Percentiles rank a stretch among this genome's conserved stretches.
These are phyloP conservation scores for Bryum argenteum DNA, from an alignment of 225 moss, liverwort and hornwort genomes.

Conservation along the genomic window DNA sequence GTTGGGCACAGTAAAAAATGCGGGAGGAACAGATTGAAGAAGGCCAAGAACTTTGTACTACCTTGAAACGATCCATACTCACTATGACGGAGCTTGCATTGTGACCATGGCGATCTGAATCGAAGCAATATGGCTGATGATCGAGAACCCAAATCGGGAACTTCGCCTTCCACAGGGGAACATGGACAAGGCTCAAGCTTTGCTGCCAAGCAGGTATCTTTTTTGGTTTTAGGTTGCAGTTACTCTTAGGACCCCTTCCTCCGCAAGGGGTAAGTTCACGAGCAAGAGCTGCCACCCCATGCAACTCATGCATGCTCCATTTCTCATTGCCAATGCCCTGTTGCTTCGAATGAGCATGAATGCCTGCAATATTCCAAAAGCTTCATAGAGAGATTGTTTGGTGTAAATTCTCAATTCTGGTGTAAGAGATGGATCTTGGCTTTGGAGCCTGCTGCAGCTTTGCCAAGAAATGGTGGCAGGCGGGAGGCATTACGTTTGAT, in stretches of 20 bases:
- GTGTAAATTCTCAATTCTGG: constrained; percentile 3
- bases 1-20: background rate
- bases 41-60: background rate
- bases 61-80: background rate
- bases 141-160: constrained; percentile 19
- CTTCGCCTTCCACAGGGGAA: background rate
- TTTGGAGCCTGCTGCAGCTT: constrained; percentile 9
- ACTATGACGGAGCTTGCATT: background rate
- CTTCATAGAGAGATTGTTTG: background rate
- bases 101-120: background rate
- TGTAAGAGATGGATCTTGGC: constrained; percentile 24
- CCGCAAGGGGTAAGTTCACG: background rate
- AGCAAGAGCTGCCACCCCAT: constrained; percentile 4
- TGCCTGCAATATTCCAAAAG: background rate
- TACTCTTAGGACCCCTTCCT: constrained; percentile 26
- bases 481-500: background rate
- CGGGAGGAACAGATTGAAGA: background rate
- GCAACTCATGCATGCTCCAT: too few relatives aligned
- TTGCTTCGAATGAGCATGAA: background rate
- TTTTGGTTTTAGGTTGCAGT: constrained; percentile 20
- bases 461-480: constrained; percentile 27
- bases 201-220: background rate
- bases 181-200: background rate
- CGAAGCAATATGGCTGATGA: background rate
- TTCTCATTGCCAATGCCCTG: too few relatives aligned